Conservation (phyloP, 805 yeast genomes). For the Osmozyma mogii region DNA sequence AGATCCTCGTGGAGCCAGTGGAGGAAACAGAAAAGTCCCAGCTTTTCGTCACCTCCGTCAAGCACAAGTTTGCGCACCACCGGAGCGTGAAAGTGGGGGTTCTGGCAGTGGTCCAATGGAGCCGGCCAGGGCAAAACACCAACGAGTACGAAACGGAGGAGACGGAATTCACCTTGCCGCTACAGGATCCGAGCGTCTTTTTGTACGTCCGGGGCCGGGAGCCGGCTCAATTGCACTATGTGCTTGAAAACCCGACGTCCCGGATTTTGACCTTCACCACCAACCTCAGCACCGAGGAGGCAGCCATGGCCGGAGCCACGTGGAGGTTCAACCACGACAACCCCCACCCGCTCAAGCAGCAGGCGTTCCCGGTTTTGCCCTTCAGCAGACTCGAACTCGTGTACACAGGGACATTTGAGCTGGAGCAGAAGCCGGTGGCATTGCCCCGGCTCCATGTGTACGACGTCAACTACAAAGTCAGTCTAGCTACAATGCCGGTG, state of each 20-base stretch:
- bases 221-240: slow-evolving; percentile 35
- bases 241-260: slow-evolving; percentile 70
- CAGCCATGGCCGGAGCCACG: too few relatives aligned
- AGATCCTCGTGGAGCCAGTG: too few relatives aligned
- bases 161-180: slow-evolving; percentile 50
- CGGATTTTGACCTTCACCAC: slow-evolving; percentile 57
- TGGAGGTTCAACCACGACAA: too few relatives aligned
- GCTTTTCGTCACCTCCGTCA: too few relatives aligned
- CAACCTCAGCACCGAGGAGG: slow-evolving; percentile 25
- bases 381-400: slow-evolving; percentile 41
- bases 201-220: too few relatives aligned
- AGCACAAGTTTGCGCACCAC: too few relatives aligned
- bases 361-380: slow-evolving; percentile 51
- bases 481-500: slow-evolving; percentile 37
- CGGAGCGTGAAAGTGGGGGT: too few relatives aligned
- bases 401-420: slow-evolving; percentile 16
- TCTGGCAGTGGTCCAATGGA: too few relatives aligned
- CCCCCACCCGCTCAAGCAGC: slow-evolving; percentile 25
- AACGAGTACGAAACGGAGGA: slow-evolving; percentile 28
- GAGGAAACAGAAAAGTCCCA: too few relatives aligned
- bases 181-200: slow-evolving; percentile 53
- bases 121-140: too few relatives aligned
- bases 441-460: slow-evolving; percentile 60
- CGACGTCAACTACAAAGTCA: slow-evolving; percentile 62
- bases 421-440: slow-evolving; percentile 13